Conservation (phyloP, 2,329 filamentous ascomycete species). For the Sarocladiaceae sp. region DNA sequence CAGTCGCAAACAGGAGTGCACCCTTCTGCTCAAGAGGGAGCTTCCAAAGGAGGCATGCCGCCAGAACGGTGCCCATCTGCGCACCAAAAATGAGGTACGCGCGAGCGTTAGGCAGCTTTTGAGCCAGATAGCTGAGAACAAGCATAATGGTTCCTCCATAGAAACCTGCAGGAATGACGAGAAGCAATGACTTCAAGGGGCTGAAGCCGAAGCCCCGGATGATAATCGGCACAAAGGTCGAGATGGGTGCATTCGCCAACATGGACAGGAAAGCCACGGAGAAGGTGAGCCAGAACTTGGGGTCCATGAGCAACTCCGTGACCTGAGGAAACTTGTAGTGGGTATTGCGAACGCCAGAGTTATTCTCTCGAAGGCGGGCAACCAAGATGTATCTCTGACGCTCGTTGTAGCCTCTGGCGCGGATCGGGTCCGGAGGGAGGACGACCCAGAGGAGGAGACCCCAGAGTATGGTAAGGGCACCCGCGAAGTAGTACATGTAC, state of each 20-base stretch:
- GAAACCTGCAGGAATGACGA: slow-evolving; percentile 31
- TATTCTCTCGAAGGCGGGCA: slow-evolving; percentile 24
- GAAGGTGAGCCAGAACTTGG: slow-evolving; percentile 31
- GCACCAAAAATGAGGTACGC: slow-evolving; percentile 35
- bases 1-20: slow-evolving; percentile 42
- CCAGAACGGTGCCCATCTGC: slow-evolving; percentile 38
- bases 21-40: neutral
- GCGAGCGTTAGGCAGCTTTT: slow-evolving; percentile 27
- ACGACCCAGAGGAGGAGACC: slow-evolving; percentile 31
- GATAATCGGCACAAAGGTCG: slow-evolving; percentile 40
- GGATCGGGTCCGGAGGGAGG: slow-evolving; percentile 35
- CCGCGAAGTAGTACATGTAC: slow-evolving; percentile 21
- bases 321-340: slow-evolving; percentile 40
- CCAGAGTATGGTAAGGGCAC: slow-evolving; percentile 35
- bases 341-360: slow-evolving; percentile 36
- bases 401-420: slow-evolving; percentile 24
- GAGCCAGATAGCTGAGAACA: slow-evolving; percentile 34
- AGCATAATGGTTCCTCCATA: slow-evolving; percentile 32
- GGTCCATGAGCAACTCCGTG: slow-evolving; percentile 26
- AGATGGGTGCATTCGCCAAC: slow-evolving; percentile 40
- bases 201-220: slow-evolving; percentile 40
- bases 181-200: slow-evolving; percentile 36
- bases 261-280: slow-evolving; percentile 35
- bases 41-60: neutral
- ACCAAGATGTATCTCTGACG: slow-evolving; percentile 24